Evolutionary conservation across 495 filamentous ascomycete species (phyloP).

Genomic region (Lophiotrema nucula): DNA sequence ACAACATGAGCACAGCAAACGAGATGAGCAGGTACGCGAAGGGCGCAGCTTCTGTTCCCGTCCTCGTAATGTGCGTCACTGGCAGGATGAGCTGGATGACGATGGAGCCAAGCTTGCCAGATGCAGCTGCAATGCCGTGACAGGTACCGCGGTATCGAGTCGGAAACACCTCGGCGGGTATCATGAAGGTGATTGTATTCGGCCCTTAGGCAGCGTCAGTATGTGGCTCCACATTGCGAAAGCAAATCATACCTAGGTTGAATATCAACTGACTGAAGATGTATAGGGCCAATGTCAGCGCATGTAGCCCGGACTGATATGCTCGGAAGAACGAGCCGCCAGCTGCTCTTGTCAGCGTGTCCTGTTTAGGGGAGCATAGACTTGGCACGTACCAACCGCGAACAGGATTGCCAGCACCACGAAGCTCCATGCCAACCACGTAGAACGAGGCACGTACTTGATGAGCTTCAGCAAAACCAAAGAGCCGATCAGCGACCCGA

Average conservation of each 20-base stretch:
- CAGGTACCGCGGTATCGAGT: conserved; percentile 44
- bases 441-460: background rate
- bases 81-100: conserved; percentile 36
- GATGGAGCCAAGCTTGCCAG: conserved; percentile 46
- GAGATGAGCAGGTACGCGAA: conserved; percentile 35
- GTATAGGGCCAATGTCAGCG: conserved; percentile 55
- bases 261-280: conserved; percentile 62
- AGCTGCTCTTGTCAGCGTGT: too few relatives aligned
- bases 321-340: conserved; percentile 51
- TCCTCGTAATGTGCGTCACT: background rate
- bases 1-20: conserved; percentile 1
- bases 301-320: conserved; percentile 42
- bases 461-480: background rate
- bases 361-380: too few relatives aligned
- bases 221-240: background rate
- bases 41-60: conserved; percentile 29
- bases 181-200: conserved; percentile 20
- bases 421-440: background rate
- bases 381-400: conserved; percentile 20
- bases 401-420: background rate
- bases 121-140: conserved; percentile 47
- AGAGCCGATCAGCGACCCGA: background rate
- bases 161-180: conserved; percentile 45
- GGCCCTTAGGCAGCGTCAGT: conserved; percentile 7
- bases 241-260: conserved; percentile 51